phyloP scores from a whole-genome alignment of 306 rosid species.

The Casuarina cunninghamiana region DNA sequence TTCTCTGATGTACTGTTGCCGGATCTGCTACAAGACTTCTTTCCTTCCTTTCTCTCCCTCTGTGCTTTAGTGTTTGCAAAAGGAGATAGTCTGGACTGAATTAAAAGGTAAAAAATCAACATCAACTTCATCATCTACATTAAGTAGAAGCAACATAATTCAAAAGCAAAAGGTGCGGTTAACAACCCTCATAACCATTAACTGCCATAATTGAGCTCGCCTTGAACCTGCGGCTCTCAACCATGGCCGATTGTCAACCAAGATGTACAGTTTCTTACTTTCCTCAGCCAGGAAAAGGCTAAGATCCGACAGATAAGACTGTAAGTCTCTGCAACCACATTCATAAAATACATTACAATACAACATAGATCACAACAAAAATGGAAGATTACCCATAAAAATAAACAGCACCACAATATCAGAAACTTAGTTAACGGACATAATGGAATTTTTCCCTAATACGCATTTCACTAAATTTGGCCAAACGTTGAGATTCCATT shows the following conservation, averaged over 20 bases:
- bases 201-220: conserved; percentile 88
- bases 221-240: conserved; percentile 67
- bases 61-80: conserved; percentile 73
- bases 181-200: conserved; percentile 93
- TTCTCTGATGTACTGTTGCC: conserved; percentile 43
- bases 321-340: conserved; percentile 78
- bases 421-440: conserved; percentile 7
- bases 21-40: conserved; percentile 45
- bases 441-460: neutral
- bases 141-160: conserved; percentile 17
- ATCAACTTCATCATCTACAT: conserved; percentile 2
- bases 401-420: conserved; percentile 4
- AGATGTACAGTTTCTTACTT: conserved; percentile 67
- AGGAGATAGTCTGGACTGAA: conserved; percentile 96
- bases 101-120: conserved; percentile 7
- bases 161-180: conserved; percentile 14
- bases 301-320: conserved; percentile 88
- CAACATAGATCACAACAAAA: conserved; percentile 4
- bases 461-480: neutral
- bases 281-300: conserved; percentile 75
- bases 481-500: neutral
- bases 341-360: conserved; percentile 23
- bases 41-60: conserved; percentile 50
- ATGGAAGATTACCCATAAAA: neutral
- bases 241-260: conserved; percentile 98